Conservation (phyloP, 345 rosid species). For the Bruguiera sexangula region DNA sequence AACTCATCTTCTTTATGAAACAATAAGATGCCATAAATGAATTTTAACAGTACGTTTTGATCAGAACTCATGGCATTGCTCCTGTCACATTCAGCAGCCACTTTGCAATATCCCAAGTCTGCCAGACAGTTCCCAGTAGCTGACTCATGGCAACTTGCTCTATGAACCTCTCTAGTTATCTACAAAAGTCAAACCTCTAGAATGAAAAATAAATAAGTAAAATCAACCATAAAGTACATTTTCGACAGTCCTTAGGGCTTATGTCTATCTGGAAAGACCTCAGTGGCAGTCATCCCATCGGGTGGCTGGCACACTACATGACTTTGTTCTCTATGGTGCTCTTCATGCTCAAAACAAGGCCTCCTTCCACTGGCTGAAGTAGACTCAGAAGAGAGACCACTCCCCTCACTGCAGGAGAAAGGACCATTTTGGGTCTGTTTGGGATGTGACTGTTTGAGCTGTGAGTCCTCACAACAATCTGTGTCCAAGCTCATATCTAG, state of each 20-base stretch:
- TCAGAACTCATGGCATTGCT: constrained; percentile 36
- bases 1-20: background rate
- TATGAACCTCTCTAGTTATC: constrained; percentile 52
- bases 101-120: constrained; percentile 25
- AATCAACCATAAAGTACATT: constrained; percentile 7
- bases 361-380: constrained; percentile 41
- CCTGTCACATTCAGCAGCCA: constrained; percentile 28
- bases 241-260: background rate
- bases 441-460: constrained; percentile 28
- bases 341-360: constrained; percentile 27
- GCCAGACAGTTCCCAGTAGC: constrained; percentile 21
- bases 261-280: constrained; percentile 33
- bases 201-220: constrained; percentile 29
- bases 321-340: constrained; percentile 27
- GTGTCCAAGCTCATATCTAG: constrained; percentile 78
- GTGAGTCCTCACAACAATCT: constrained; percentile 46
- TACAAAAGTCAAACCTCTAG: constrained; percentile 44
- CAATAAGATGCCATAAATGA: background rate
- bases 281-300: constrained; percentile 19
- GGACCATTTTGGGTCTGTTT: constrained; percentile 35
- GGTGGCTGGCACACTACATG: constrained; percentile 20
- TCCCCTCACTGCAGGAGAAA: constrained; percentile 40
- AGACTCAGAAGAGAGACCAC: constrained; percentile 37
- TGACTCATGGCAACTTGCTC: constrained; percentile 32
- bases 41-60: constrained; percentile 51